Percentiles rank a stretch among this genome's conserved stretches.
Conservation (phyloP, 176 grass and related monocot species). For the Eragrostis nindensis region DNA sequence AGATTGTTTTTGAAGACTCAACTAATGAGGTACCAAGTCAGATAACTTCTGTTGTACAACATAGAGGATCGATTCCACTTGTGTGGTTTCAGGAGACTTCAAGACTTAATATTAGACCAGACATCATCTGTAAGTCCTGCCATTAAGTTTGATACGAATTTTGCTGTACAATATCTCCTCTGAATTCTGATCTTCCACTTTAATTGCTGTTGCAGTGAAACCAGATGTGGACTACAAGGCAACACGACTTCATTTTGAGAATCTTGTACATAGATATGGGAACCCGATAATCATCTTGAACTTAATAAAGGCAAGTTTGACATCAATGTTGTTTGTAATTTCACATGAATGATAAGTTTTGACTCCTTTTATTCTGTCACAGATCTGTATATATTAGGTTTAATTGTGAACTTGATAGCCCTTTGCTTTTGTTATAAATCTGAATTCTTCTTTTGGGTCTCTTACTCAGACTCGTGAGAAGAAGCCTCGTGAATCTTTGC, state of each 20-base stretch:
- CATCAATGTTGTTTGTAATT: conserved; percentile 1
- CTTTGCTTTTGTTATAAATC: conserved; percentile 30
- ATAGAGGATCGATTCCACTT: conserved; percentile 96
- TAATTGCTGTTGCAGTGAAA: conserved; percentile 66
- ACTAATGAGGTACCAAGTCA: conserved; percentile 61
- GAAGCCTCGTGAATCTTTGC: conserved; percentile 95
- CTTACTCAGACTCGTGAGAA: conserved; percentile 88
- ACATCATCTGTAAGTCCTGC: conserved; percentile 85
- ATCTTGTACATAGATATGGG: conserved; percentile 94
- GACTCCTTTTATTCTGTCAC: not conserved
- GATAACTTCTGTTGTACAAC: conserved; percentile 89
- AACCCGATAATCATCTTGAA: conserved; percentile 97
- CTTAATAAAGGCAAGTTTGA: conserved; percentile 89
- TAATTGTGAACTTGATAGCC: conserved; percentile 22
- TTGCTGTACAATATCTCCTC: conserved; percentile 15
- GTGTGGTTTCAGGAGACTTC: conserved; percentile 99
- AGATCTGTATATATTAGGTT: conserved; percentile 14
- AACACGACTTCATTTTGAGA: conserved; percentile 91
- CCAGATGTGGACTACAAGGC: conserved; percentile 77
- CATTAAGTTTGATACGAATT: conserved; percentile 12
- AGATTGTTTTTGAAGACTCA: conserved; percentile 92
- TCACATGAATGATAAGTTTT: conserved; percentile 2
- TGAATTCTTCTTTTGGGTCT: conserved; percentile 36
- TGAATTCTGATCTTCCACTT: conserved; percentile 18
- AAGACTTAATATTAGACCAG: conserved; percentile 91